Evolutionary conservation across 108 stramenopile genomes (phyloP), one percentile per base, ranked within the genome.

Genomic region (Cyclotella choctawhatcheeana): DNA sequence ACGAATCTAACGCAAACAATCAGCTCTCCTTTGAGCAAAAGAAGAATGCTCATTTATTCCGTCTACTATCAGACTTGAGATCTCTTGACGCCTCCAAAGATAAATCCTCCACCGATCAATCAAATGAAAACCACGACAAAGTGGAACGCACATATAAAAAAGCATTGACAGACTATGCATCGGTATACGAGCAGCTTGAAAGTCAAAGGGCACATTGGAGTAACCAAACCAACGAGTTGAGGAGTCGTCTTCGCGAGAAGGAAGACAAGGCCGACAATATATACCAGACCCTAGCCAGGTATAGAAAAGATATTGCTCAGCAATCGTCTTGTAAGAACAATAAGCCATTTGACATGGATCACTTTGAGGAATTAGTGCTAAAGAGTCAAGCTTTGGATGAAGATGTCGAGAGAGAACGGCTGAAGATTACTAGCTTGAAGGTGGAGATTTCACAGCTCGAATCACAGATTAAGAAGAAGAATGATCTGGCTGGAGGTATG

Each of bases 141-240:
- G 51, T 67, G 2, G 65, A 67, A 52, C n/a, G 65, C 0, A 67
- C 51, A 8, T 52, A 65, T 12, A 51, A 67, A 52, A 67, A 52
- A 32, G 50, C 50, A 35, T 33, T 67, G 8, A 13, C 4, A 34
- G 65, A 67, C 48, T 53, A 53, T 34, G 25, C 13, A 5, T 31
- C 21, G 35, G 65, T 51, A 52, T 67, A 12, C 33, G 33, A 67
- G 16, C 17, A 53, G 29, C n/a, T 67, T 21, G 65, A 67, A 34
- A 7, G 21, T 18, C 65, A 67, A 25, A 67, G 6, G 27, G 50
- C 17, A 20, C 45, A n/a, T 30, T 51, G 3, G 3, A 35, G 32
- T 1, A 33, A 67, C 18, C 47, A 53, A 14, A 34, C 65, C 0
- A 35, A 12, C 14, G 14, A 67, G 17, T 22, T 67, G 12, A 31